These are phyloP conservation scores for Rhynchospora breviuscula DNA, from an alignment of 176 grass and related monocot species.

Conservation along the genomic window DNA sequence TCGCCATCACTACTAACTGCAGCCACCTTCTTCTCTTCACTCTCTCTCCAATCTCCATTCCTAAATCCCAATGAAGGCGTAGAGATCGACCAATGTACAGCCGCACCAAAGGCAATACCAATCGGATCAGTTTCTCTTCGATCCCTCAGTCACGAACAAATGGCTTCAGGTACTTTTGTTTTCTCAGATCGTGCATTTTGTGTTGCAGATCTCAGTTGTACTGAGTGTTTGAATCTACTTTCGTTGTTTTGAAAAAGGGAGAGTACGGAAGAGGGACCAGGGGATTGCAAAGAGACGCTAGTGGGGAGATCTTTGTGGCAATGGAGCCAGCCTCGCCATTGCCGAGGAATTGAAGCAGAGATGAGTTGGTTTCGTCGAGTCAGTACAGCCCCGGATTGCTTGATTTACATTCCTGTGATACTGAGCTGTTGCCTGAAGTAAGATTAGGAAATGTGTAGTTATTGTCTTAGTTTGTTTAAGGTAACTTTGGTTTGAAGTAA, in stretches of 20 bases:
- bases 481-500: background rate
- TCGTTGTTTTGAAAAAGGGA: slow-evolving; percentile 16
- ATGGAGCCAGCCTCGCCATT: slow-evolving; percentile 63
- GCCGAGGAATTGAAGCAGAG: slow-evolving; percentile 37
- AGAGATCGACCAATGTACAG: slow-evolving; percentile 26
- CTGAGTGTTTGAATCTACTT: background rate
- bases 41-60: background rate
- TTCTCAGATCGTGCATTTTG: slow-evolving; percentile 26
- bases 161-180: slow-evolving; percentile 47
- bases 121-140: slow-evolving; percentile 74
- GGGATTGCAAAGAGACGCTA: slow-evolving; percentile 43
- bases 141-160: slow-evolving; percentile 41
- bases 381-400: slow-evolving; percentile 88
- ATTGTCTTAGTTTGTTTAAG: background rate
- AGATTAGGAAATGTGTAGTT: slow-evolving; percentile 15
- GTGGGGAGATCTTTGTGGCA: slow-evolving; percentile 68
- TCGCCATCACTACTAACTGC: slow-evolving; percentile 19
- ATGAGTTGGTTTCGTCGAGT: slow-evolving; percentile 35
- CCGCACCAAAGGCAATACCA: slow-evolving; percentile 50
- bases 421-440: slow-evolving; percentile 90
- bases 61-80: slow-evolving; percentile 39
- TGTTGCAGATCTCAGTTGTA: background rate
- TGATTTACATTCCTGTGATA: slow-evolving; percentile 88
- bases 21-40: background rate
- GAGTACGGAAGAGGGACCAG: slow-evolving; percentile 30